These are phyloP conservation scores for Pseudocercospora ulei DNA, from an alignment of 2,329 filamentous ascomycete species.

Conservation along the genomic window DNA sequence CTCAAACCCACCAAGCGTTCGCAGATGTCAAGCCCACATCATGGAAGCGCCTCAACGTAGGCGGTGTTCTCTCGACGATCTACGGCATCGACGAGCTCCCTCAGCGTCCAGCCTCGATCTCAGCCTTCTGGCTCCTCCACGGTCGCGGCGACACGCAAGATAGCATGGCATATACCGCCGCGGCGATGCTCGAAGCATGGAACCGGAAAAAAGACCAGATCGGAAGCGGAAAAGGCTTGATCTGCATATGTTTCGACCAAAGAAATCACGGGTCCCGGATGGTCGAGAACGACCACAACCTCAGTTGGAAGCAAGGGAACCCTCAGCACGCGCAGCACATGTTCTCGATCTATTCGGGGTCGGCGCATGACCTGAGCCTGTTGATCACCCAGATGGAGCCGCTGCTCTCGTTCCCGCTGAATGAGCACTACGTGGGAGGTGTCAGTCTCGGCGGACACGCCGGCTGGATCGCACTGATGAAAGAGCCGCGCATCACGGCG, in stretches of 20 bases:
- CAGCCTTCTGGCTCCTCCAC: constrained; percentile 87
- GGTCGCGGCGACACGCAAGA: constrained; percentile 61
- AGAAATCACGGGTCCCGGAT: constrained; percentile 76
- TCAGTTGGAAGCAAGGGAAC: constrained; percentile 71
- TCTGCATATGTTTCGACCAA: constrained; percentile 82
- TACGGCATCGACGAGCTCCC: constrained; percentile 71
- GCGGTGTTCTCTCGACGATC: constrained; percentile 67
- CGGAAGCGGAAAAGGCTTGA: constrained; percentile 48
- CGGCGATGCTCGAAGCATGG: constrained; percentile 59
- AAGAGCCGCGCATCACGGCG: constrained; percentile 67
- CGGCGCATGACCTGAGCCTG: constrained; percentile 61
- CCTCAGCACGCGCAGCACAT: constrained; percentile 79
- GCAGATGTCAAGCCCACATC: constrained; percentile 45
- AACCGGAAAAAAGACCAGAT: constrained; percentile 40
- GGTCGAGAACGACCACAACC: constrained; percentile 59
- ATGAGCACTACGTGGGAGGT: constrained; percentile 64
- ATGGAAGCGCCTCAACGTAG: constrained; percentile 57
- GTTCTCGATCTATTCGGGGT: constrained; percentile 66
- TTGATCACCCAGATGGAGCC: constrained; percentile 69
- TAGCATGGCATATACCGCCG: constrained; percentile 65
- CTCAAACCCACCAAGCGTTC: constrained; percentile 30
- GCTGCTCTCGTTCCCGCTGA: constrained; percentile 50
- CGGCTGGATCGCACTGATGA: constrained; percentile 71
- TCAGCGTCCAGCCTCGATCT: constrained; percentile 44
- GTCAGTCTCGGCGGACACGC: constrained; percentile 81